phyloP scores from a whole-genome alignment of 139 green algal species.

The Coccomyxa sp. region DNA sequence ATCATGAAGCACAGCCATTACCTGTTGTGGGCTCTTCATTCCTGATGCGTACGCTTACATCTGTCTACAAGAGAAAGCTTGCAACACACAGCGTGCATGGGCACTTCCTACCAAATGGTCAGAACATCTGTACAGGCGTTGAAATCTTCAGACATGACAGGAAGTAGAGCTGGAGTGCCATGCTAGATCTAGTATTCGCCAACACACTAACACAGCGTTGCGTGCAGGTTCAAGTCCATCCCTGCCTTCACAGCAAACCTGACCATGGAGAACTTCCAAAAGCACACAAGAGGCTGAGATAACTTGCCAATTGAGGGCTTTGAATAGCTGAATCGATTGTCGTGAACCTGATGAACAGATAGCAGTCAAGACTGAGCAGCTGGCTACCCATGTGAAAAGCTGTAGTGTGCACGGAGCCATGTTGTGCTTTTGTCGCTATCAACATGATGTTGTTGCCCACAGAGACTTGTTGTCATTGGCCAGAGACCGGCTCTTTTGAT shows the following conservation, averaged over 20 bases:
- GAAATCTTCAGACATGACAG: neutral
- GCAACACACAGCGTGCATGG: too few relatives aligned
- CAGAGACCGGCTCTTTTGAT: neutral
- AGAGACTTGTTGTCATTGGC: neutral
- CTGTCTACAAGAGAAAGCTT: too few relatives aligned
- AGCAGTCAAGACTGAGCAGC: neutral
- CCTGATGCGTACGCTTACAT: too few relatives aligned
- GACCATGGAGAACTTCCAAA: constrained; percentile 82
- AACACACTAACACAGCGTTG: constrained; percentile 2
- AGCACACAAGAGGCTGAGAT: constrained; percentile 49
- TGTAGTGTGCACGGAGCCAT: neutral
- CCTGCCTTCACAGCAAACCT: constrained; percentile 82
- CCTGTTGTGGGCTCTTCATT: too few relatives aligned
- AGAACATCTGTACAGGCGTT: neutral
- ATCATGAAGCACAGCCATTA: too few relatives aligned
- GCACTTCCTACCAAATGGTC: too few relatives aligned
- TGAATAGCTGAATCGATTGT: neutral
- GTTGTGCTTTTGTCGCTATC: neutral
- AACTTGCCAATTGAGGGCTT: neutral
- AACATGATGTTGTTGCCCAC: neutral
- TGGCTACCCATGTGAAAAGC: neutral
- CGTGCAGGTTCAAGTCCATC: constrained; percentile 60
- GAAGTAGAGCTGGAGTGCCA: neutral
- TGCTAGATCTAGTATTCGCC: neutral
- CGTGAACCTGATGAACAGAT: neutral